Base-by-base conservation (phyloP, 2,329 filamentous ascomycete species). In the Periconia macrospinosa region DNA sequence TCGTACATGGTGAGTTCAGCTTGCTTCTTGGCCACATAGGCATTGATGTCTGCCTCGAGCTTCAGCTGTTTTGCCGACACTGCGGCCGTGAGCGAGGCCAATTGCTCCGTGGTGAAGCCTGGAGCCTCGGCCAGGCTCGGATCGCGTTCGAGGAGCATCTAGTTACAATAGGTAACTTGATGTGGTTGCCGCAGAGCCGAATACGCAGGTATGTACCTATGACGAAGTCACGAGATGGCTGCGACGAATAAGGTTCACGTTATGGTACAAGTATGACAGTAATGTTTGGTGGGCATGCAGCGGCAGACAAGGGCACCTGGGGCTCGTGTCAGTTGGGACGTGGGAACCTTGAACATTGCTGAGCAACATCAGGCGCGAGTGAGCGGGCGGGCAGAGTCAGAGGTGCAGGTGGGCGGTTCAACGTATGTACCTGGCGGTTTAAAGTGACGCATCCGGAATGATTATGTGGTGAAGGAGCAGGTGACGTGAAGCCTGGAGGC, bases 11-110 rank as follows among this genome's bases (percentile, higher is more conserved):
- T 60, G 59, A 74, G 60, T 37, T 72, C 67, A 44, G 58, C 57
- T 61, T 73, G 71, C 61, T 72, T 71, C 55, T 52, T 55, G 50
- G 46, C 52, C 51, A 72, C 71, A 55, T 73, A 74, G 45, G 59
- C 59, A 48, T 62, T 43, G 58, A 74, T 73, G 60, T 73, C 71
- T 43, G 53, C 52, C 62, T 74, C 68, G 54, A 74, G 70, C 59
- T 68, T 65, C 62, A 67, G 66, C 56, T 71, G 65, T 48, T 70
- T 67, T 44, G 58, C 58, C 70, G 53, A 74, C 62, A 57, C 59
- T 70, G 60, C 59, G 60, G 50, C 68, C 23, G 23, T 62, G 54
- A 72, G 59, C 54, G 46, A 49, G 52, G 69, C 66, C 59, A 73
- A 62, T 63, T 72, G 68, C 59, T 62, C 61, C 37, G 57, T 59